Conservation (phyloP, 106 monocot genomes). For the Xerophyta viscosa region DNA sequence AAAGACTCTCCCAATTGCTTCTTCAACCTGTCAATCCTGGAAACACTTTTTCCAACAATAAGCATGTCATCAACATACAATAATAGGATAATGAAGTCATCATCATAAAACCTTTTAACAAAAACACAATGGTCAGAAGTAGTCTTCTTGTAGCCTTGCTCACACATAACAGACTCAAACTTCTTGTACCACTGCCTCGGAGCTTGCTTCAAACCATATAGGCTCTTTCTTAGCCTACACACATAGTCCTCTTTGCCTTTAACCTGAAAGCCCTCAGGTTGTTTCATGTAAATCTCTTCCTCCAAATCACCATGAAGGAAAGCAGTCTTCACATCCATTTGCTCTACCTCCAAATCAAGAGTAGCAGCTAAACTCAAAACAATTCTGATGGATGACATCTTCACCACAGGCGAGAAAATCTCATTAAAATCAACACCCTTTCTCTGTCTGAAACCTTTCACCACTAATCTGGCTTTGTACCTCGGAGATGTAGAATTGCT, state of each 20-base stretch:
- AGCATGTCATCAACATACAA: conserved; percentile 2
- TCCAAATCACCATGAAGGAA: neutral
- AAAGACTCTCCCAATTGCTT: neutral
- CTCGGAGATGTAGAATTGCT: neutral
- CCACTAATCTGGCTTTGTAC: neutral
- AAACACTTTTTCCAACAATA: neutral
- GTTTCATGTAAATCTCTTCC: neutral
- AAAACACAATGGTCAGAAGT: neutral
- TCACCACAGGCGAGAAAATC: neutral
- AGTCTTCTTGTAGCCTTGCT: neutral
- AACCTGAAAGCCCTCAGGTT: neutral
- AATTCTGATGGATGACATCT: neutral
- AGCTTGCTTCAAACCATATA: neutral
- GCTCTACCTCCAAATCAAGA: neutral
- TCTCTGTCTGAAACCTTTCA: neutral
- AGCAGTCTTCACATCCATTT: neutral
- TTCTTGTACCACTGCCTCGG: neutral
- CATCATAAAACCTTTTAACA: neutral
- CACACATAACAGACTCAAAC: neutral
- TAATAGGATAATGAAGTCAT: neutral
- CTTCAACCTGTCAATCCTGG: neutral
- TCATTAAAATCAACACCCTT: neutral
- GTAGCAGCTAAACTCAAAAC: neutral
- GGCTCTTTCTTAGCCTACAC: neutral
- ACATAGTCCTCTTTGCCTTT: neutral